Base-by-base conservation (phyloP, 306 rosid species). In the Dryas drummondii region DNA sequence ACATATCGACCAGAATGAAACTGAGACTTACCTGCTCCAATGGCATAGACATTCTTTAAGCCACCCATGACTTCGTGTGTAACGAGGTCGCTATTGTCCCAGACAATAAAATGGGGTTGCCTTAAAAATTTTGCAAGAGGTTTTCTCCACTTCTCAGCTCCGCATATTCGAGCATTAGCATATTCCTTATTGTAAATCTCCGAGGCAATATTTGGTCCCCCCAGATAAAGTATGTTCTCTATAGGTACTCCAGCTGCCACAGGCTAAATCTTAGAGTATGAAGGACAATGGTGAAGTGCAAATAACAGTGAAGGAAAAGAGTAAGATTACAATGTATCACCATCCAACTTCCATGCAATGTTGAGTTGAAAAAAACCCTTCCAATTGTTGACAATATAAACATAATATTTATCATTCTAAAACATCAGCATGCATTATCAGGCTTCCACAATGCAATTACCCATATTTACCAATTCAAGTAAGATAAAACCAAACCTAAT, bases 21-120 rank as follows among this genome's bases (percentile, higher is more conserved):
- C 70, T 62, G 75, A 68, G 37, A 71, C 73, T 84, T 84, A 86
- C 98, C 98, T 57, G 97, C 98, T 57, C 98, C 97, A 61, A 94
- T 91, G 80, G 98, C 98, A 68, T 94, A 94, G 55, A 91, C 98
- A 73, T 94, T 94, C 74, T 94, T 94, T 87, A 94, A 79, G 54
- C 97, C 97, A n/a, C 98, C 98, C 98, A 94, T 94, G 84, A 94
- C 98, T 68, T 94, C 98, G 64, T 94, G 98, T 5, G 97, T 94
- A 78, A 88, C 85, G 15, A 93, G 97, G 78, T 93, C 98, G 54
- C 98, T 91, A 65, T 93, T 93, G 74, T 93, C 98, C 98, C 98
- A 93, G 72, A 93, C 98, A 58, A 76, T 86, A 60, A 93, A 93
- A 58, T 93, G 92, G 12, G 98, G 96, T 53, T 93, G 98, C 76